Percentiles rank a stretch among this genome's conserved stretches.
Evolutionary conservation across 2,329 filamentous ascomycete species (phyloP).

Genomic region (Thielaviopsis punctulata): DNA sequence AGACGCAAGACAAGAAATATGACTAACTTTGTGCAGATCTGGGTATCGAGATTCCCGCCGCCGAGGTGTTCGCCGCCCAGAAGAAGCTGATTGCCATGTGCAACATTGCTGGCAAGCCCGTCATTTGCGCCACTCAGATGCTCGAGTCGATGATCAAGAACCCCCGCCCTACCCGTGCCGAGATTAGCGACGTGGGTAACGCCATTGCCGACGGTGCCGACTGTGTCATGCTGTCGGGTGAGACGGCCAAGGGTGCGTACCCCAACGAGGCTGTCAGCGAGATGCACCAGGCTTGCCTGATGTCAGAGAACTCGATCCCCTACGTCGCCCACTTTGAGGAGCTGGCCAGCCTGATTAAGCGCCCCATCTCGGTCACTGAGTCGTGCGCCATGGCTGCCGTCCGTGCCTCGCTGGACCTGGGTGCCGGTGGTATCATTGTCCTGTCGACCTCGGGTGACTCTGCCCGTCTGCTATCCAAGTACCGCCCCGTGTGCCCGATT

Average conservation of each 20-base stretch:
- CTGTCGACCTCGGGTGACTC: slow-evolving; percentile 91
- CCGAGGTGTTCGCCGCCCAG: slow-evolving; percentile 97
- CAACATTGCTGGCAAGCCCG: slow-evolving; percentile 97
- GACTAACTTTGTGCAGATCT: slow-evolving; percentile 23
- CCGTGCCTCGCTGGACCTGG: slow-evolving; percentile 85
- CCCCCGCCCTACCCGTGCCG: slow-evolving; percentile 89
- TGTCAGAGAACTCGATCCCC: slow-evolving; percentile 92
- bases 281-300: slow-evolving; percentile 96
- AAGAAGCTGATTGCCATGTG: slow-evolving; percentile 99
- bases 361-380: slow-evolving; percentile 77
- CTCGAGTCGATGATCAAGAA: slow-evolving; percentile 99
- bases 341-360: slow-evolving; percentile 64
- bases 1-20: too few relatives aligned
- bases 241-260: slow-evolving; percentile 96
- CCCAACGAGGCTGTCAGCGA: slow-evolving; percentile 80
- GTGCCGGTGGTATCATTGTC: slow-evolving; percentile 89
- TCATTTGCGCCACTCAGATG: slow-evolving; percentile 99
- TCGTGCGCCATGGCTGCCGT: slow-evolving; percentile 96
- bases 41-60: slow-evolving; percentile 95
- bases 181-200: slow-evolving; percentile 97
- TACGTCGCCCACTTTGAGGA: slow-evolving; percentile 97
- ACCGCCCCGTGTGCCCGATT: slow-evolving; percentile 95
- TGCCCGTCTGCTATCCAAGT: slow-evolving; percentile 91
- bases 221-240: slow-evolving; percentile 98
- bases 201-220: slow-evolving; percentile 90